Evolutionary conservation across 352 stramenopile genomes (phyloP).

Genomic region (Pythium sp.): DNA sequence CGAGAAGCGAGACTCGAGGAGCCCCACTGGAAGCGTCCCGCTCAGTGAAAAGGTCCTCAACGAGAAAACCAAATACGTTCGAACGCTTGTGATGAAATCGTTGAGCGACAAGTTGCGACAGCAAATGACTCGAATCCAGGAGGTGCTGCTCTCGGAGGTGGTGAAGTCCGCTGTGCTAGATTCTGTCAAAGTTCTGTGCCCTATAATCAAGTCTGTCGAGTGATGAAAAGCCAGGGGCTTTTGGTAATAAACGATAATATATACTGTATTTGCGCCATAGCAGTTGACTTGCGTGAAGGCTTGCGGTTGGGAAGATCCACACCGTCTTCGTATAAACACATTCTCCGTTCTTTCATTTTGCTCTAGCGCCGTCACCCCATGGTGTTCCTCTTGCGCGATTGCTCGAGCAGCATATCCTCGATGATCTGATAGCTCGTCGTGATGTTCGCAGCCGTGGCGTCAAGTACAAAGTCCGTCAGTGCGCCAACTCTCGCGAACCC

Average conservation of each 20-base stretch:
- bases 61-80: background rate
- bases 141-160: background rate
- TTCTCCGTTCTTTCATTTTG: no score
- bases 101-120: slow-evolving; percentile 5
- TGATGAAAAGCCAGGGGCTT: background rate
- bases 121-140: slow-evolving; percentile 8
- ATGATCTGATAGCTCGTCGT: slow-evolving; percentile 23
- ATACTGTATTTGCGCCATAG: no score
- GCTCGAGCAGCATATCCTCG: slow-evolving; percentile 23
- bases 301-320: no score
- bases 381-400: background rate
- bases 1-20: background rate
- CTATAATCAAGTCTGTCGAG: background rate
- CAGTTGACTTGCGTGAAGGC: no score
- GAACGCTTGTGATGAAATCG: background rate
- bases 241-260: background rate
- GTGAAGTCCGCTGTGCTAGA: background rate
- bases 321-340: no score
- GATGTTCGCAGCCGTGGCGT: slow-evolving; percentile 21
- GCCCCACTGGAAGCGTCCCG: background rate
- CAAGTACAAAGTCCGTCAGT: slow-evolving; percentile 27
- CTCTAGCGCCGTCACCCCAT: background rate
- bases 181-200: background rate
- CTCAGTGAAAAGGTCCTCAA: background rate
- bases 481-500: slow-evolving; percentile 12